phyloP scores from a whole-genome alignment of 208 protist species.

The Angomonas deanei region DNA sequence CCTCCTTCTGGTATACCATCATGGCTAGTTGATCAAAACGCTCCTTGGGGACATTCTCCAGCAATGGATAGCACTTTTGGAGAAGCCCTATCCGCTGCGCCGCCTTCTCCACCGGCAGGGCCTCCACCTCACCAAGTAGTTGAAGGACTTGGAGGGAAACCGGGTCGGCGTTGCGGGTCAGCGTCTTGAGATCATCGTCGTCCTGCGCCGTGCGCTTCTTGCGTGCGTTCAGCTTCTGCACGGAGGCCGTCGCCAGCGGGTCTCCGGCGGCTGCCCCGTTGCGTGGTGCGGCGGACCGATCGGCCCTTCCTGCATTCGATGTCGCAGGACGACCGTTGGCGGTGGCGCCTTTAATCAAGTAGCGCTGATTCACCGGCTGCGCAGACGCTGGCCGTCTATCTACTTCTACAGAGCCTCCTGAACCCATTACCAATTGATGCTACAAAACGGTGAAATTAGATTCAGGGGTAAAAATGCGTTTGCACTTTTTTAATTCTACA shows the following conservation, averaged over 20 bases:
- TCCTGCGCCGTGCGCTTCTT: slow-evolving; percentile 4
- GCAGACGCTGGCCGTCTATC: neutral
- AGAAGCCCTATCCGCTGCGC: slow-evolving; percentile 43
- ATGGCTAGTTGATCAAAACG: slow-evolving; percentile 67
- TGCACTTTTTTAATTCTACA: no score
- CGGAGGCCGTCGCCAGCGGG: neutral
- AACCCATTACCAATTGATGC: no score
- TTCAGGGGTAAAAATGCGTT: no score
- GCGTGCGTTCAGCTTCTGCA: neutral
- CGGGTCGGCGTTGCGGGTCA: slow-evolving; percentile 46
- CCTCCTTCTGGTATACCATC: slow-evolving; percentile 76
- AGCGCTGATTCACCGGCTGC: neutral
- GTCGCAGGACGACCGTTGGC: neutral
- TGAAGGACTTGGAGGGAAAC: slow-evolving; percentile 50
- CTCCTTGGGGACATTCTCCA: slow-evolving; percentile 47
- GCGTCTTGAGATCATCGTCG: slow-evolving; percentile 32
- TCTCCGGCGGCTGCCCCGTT: neutral
- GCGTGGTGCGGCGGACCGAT: neutral
- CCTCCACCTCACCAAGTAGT: slow-evolving; percentile 53
- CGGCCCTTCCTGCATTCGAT: neutral
- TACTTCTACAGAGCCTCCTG: neutral
- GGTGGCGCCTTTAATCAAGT: neutral
- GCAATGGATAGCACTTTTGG: slow-evolving; percentile 56
- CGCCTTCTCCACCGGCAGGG: slow-evolving; percentile 27
- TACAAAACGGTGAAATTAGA: no score